Evolutionary conservation across 805 yeast genomes (phyloP).

Genomic region (Lachancea thermotolerans): DNA sequence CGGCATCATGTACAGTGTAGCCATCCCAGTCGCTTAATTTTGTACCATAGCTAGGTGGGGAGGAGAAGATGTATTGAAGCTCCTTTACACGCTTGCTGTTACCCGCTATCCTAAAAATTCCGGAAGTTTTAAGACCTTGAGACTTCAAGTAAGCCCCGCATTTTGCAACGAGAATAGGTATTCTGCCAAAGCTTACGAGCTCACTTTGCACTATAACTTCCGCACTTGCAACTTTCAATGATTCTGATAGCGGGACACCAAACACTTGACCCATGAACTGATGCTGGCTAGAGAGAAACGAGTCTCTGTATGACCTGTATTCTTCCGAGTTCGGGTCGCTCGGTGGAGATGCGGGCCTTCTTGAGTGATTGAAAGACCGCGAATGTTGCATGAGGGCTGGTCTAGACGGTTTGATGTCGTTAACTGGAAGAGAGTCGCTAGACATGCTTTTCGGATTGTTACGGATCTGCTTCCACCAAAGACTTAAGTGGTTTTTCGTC

Average conservation of each 20-base stretch:
- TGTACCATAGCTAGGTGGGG: slow-evolving; percentile 86
- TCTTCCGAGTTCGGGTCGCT: slow-evolving; percentile 6
- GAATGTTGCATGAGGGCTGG: slow-evolving; percentile 6
- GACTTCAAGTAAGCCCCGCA: slow-evolving; percentile 84
- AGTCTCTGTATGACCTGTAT: slow-evolving; percentile 26
- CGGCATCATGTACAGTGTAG: slow-evolving; percentile 94
- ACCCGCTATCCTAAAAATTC: slow-evolving; percentile 91
- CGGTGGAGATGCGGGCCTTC: background rate
- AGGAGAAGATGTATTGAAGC: slow-evolving; percentile 72
- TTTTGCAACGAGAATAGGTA: slow-evolving; percentile 92
- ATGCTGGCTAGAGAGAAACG: slow-evolving; percentile 31
- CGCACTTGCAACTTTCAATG: slow-evolving; percentile 60
- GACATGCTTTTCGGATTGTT: slow-evolving; percentile 31
- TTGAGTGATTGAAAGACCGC: slow-evolving; percentile 4
- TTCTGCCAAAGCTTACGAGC: slow-evolving; percentile 72
- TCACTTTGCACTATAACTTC: slow-evolving; percentile 57
- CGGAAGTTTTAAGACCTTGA: slow-evolving; percentile 74
- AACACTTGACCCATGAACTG: slow-evolving; percentile 48
- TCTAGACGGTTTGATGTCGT: background rate
- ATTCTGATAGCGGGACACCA: slow-evolving; percentile 70
- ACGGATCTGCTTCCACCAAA: slow-evolving; percentile 28
- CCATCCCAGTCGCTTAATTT: slow-evolving; percentile 80
- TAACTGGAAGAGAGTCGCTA: slow-evolving; percentile 20
- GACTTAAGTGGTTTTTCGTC: slow-evolving; percentile 18
- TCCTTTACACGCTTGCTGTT: slow-evolving; percentile 82